These are phyloP conservation scores for Asterochloris erici DNA, from an alignment of 139 green algal species.

Conservation along the genomic window DNA sequence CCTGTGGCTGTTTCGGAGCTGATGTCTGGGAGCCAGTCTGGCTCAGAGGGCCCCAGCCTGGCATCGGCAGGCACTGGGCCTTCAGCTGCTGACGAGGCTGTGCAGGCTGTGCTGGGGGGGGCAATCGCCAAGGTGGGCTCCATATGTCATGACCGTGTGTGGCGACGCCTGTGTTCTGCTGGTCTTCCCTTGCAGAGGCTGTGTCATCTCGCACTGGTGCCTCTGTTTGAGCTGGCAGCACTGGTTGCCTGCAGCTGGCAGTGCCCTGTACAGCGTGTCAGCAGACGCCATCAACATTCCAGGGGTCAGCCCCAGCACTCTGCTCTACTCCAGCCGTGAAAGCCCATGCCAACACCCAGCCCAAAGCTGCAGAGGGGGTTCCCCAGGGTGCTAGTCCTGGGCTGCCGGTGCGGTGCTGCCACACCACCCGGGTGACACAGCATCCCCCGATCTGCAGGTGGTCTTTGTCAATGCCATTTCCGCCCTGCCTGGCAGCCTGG, in stretches of 20 bases:
- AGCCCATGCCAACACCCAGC: not conserved
- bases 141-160: not conserved
- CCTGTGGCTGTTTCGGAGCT: not conserved
- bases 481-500: conserved; percentile 37
- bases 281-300: not conserved
- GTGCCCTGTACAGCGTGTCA: not conserved
- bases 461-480: conserved; percentile 40
- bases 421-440: not conserved
- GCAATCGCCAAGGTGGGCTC: conserved; percentile 59
- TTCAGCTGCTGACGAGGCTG: conserved; percentile 36
- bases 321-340: not conserved
- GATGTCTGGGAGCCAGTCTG: not conserved
- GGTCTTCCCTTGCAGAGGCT: not conserved
- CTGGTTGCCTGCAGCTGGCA: not conserved
- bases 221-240: not conserved
- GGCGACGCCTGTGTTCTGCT: no score
- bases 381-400: not conserved
- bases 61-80: not conserved
- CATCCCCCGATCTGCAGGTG: not conserved
- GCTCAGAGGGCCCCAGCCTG: no score
- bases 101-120: conserved; percentile 58
- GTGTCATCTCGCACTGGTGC: not conserved
- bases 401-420: not conserved
- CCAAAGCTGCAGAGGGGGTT: not conserved
- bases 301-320: not conserved